These are phyloP conservation scores for Vaccinium myrtillus DNA, from an alignment of 148 eudicot species.

Conservation along the genomic window DNA sequence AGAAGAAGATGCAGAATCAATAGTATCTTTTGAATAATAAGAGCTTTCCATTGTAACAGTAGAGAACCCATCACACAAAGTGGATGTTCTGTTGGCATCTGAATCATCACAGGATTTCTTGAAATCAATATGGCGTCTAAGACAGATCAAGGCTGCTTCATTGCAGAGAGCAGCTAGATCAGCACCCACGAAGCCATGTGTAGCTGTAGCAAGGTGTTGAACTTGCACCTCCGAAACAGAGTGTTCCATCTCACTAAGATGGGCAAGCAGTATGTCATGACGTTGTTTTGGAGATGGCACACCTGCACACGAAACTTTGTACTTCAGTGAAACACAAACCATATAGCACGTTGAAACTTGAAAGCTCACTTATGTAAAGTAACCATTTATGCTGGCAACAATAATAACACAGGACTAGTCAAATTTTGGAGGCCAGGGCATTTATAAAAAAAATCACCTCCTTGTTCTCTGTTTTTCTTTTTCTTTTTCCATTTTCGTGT, in stretches of 20 bases:
- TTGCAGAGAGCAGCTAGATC: slow-evolving; percentile 81
- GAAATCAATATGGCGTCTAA: slow-evolving; percentile 45
- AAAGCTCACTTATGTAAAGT: neutral
- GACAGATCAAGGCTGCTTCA: slow-evolving; percentile 78
- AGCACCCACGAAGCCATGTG: slow-evolving; percentile 98
- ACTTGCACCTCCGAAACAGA: slow-evolving; percentile 53
- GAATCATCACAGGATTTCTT: slow-evolving; percentile 22
- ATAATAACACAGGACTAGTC: neutral
- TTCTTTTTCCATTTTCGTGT: neutral
- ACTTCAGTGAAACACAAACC: slow-evolving; percentile 1
- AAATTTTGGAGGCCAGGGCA: neutral
- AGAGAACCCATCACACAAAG: slow-evolving; percentile 22
- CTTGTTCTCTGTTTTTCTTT: neutral
- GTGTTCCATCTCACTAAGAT: slow-evolving; percentile 67
- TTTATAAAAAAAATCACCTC: neutral
- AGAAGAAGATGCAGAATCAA: slow-evolving; percentile 38
- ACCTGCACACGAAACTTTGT: slow-evolving; percentile 43
- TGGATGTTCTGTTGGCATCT: slow-evolving; percentile 18
- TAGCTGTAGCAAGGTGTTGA: slow-evolving; percentile 58
- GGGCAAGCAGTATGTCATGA: slow-evolving; percentile 60
- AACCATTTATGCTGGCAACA: neutral
- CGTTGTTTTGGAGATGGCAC: slow-evolving; percentile 90
- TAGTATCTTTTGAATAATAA: slow-evolving; percentile 24
- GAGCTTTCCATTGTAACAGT: slow-evolving; percentile 21
- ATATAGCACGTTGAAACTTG: neutral